Percentiles rank a stretch among this genome's conserved stretches.
Evolutionary conservation across 495 filamentous ascomycete species (phyloP).

Genomic region (Talaromyces adpressus): DNA sequence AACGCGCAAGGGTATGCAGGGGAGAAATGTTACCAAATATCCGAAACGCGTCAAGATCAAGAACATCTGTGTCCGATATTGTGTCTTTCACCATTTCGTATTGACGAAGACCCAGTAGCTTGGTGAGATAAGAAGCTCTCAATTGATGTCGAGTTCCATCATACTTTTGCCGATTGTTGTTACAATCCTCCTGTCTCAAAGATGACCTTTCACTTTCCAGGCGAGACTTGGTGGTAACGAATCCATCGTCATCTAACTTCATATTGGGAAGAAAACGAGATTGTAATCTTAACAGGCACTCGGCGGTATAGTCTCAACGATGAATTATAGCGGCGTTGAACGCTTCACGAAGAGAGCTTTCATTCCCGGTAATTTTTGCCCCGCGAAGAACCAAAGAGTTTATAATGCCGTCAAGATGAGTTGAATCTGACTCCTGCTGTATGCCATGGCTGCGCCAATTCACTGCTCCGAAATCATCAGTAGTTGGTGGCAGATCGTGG

Average conservation of each 20-base stretch:
- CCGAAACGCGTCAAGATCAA: neutral
- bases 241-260: neutral
- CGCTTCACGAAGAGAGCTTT: slow-evolving; percentile 1
- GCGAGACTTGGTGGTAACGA: neutral
- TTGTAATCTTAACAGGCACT: slow-evolving; percentile 6
- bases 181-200: neutral
- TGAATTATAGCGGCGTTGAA: slow-evolving; percentile 9
- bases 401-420: slow-evolving; percentile 9
- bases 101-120: slow-evolving; percentile 7
- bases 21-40: neutral
- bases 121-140: neutral
- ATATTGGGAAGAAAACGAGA: neutral
- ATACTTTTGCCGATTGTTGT: neutral
- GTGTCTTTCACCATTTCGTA: slow-evolving; percentile 10
- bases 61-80: neutral
- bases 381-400: slow-evolving; percentile 3
- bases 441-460: neutral
- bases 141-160: neutral
- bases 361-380: neutral
- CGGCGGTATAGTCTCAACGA: slow-evolving; percentile 9
- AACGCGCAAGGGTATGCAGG: neutral
- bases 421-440: neutral
- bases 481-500: neutral
- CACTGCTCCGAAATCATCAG: neutral
- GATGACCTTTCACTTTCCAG: slow-evolving; percentile 3